Percentiles rank a stretch among this genome's conserved stretches.
Conservation (phyloP, 345 rosid genomes). For the Eucalyptus sp. region DNA sequence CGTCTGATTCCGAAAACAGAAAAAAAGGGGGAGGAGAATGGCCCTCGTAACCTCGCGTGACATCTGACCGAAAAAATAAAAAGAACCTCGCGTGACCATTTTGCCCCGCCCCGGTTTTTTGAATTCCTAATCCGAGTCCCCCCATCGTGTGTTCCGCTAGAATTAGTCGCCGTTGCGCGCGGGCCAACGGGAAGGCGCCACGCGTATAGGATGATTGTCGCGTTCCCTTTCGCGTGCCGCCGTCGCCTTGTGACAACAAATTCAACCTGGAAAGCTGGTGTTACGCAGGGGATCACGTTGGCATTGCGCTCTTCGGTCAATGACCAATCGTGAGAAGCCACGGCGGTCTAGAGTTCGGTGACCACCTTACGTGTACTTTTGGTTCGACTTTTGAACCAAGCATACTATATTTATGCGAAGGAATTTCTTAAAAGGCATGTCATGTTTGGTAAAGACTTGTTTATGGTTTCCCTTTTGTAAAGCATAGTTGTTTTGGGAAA, state of each 20-base stretch:
- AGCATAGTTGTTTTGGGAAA: not conserved
- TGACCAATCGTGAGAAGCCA: not conserved
- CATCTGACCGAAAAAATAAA: not conserved
- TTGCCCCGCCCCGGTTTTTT: constrained; percentile 1
- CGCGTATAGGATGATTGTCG: not conserved
- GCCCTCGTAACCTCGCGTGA: not conserved
- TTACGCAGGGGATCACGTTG: not conserved
- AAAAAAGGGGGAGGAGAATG: not conserved
- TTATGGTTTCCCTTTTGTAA: not conserved
- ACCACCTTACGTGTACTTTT: not conserved
- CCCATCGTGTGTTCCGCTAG: not conserved
- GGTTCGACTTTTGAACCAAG: not conserved
- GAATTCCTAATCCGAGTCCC: not conserved
- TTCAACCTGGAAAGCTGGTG: not conserved
- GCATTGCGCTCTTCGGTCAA: not conserved
- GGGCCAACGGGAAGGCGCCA: not conserved
- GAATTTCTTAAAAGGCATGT: not conserved
- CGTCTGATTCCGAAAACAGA: not conserved
- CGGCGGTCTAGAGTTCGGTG: not conserved
- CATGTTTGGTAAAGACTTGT: not conserved
- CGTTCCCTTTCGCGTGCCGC: not conserved
- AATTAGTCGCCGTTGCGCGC: not conserved
- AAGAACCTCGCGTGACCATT: not conserved
- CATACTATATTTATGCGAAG: not conserved
- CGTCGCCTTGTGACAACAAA: not conserved